Evolutionary conservation across 441 rosid genomes (phyloP), one percentile per base, ranked within the genome.

Genomic region (Bruguiera hainesii): DNA sequence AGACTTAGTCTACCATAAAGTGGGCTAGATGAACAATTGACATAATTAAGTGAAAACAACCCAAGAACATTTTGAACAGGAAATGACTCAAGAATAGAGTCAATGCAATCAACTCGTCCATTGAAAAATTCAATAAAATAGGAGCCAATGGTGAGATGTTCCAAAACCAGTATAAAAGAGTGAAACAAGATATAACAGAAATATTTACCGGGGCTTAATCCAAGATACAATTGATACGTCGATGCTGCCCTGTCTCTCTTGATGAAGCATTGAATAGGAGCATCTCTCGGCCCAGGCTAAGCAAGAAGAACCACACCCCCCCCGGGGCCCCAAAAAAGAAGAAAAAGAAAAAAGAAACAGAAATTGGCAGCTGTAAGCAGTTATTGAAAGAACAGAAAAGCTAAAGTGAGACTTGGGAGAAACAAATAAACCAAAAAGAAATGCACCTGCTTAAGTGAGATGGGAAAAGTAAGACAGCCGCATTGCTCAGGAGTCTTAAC

Each of bases 261-360:
- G 31, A 93, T 88, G 79, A 79, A 93, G 84, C 98, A 93, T 65
- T 93, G 96, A 73, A 91, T 89, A 1, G 93, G 90, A 74, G 81
- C 73, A 60, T 88, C 95, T 81, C 92, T 83, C 37, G 95, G 95
- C 28, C 96, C 98, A 55, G 96, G 98, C 98, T 93, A 55, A 61
- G 58, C 18, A 55, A 55, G 29, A 55, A 55, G 58, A 55, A 55
- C 3, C 26, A 52, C 21, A 5, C 35, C 35, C 1, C 7, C 35
- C 37, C 37, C 37, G 26, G 26, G 9, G 9, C 37, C 37, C 37
- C 9, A 33, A 7, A 33, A 33, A 33, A 71, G 65, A 50, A 70
- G 71, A 29, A 61, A 71, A 56, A 37, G 58, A 1, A 58, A 61
- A 13, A 18, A 52, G 6, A 57, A 3, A 42, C 59, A 64, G 30